A percentile compares a stretch with the other conserved stretches of the same genome.
Conservation (phyloP, 129 eudicot species). For the Flaveria brownii region DNA sequence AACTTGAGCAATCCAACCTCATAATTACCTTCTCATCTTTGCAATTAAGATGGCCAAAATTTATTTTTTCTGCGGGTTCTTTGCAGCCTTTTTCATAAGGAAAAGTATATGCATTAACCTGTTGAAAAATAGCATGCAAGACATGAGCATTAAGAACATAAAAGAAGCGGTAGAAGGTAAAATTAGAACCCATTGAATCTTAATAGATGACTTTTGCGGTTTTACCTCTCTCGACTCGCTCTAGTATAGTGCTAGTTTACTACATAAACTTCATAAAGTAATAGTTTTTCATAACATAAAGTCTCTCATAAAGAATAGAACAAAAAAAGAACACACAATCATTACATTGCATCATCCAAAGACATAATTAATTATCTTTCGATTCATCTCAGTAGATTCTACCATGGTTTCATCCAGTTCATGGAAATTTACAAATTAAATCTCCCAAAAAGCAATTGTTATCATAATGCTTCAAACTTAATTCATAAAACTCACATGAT, state of each 20-base stretch:
- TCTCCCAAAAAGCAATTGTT: too few relatives aligned
- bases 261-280: too few relatives aligned
- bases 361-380: background rate
- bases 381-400: background rate
- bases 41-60: too few relatives aligned
- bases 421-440: background rate
- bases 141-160: too few relatives aligned
- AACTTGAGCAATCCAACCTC: too few relatives aligned
- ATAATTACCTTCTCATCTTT: too few relatives aligned
- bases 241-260: background rate
- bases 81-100: constrained; percentile 42
- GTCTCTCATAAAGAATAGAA: background rate
- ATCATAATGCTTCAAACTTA: background rate
- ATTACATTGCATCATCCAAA: background rate
- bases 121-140: background rate
- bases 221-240: background rate
- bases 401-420: background rate
- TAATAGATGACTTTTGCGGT: too few relatives aligned
- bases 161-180: too few relatives aligned
- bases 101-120: constrained; percentile 48
- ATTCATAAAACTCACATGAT: constrained; percentile 6
- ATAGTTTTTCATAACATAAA: too few relatives aligned
- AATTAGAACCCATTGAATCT: too few relatives aligned
- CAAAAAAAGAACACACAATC: background rate
- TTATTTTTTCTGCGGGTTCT: too few relatives aligned